Base-by-base conservation (phyloP, 495 filamentous ascomycete species). In the Lasiosphaeria ovina region DNA sequence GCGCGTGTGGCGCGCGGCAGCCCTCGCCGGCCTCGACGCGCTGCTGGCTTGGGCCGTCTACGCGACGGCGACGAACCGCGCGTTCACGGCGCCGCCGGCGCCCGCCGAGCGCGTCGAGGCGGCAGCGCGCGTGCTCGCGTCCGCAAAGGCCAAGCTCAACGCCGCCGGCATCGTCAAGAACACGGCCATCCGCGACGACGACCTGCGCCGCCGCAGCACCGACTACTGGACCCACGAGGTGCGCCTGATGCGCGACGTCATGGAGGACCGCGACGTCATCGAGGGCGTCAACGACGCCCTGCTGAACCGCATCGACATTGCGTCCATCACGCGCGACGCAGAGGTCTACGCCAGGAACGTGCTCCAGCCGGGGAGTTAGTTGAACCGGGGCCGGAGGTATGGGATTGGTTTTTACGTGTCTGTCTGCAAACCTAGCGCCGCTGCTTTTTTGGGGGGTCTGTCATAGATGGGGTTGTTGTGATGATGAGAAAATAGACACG, bases 61-160 rank as follows among this genome's bases (percentile, higher is more conserved):
- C 73, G 77, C 92, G 12, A 83, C 87, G 0, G 82, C 85, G 31
- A 97, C 94, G 17, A 89, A 93, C 65, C 84, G 93, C 12, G 76
- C 77, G 2, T 78, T 81, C 70, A 73, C 65, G 40, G 74, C 38
- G 70, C 81, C 71, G 34, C 74, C 73, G n/a, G 57, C 66, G 12
- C 54, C 81, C 1, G 79, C 78, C 2, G 79, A 79, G 66, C 75
- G 79, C 38, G 64, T 85, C 7, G 81, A 85, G 62, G 54, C 60
- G 6, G 66, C 72, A 1, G 66, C 71, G 24, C 69, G 75, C 40
- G 67, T 66, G 31, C 60, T 85, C 40, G 71, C 69, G 48, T 61
- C 50, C 2, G 69, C 72, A 24, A 77, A 77, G 62, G 71, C 76
- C 17, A 78, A 74, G 54, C 48, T 42, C 34, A 77, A 72, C 47